Percentiles rank a stretch among this genome's conserved stretches.
phyloP scores from a whole-genome alignment of 2,329 filamentous ascomycete species.

The Venturia carpophila region DNA sequence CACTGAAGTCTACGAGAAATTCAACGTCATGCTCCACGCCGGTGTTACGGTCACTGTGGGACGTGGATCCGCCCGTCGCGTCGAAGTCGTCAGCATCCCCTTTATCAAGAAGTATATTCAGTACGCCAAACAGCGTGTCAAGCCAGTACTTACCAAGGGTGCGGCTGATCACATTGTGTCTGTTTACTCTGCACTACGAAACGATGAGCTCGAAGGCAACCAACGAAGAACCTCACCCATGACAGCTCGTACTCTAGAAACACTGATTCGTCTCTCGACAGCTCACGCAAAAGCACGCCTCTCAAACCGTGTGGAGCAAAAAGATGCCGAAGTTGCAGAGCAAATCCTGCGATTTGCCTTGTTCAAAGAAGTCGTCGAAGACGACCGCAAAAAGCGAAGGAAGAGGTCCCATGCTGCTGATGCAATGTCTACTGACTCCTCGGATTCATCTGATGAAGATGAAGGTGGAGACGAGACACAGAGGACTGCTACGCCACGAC shows the following conservation, averaged over 20 bases:
- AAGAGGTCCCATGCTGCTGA: constrained; percentile 58
- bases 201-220: constrained; percentile 92
- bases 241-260: constrained; percentile 94
- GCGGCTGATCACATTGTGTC: constrained; percentile 87
- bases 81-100: constrained; percentile 86
- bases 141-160: constrained; percentile 82
- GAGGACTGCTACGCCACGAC: constrained; percentile 25
- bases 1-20: constrained; percentile 93
- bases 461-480: constrained; percentile 46
- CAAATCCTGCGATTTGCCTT: constrained; percentile 86
- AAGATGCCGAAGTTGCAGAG: constrained; percentile 81
- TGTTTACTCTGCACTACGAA: constrained; percentile 84
- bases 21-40: constrained; percentile 88
- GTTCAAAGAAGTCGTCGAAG: constrained; percentile 86
- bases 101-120: constrained; percentile 99
- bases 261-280: constrained; percentile 92
- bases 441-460: constrained; percentile 52
- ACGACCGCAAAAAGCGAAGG: constrained; percentile 74
- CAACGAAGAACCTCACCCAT: constrained; percentile 89
- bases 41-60: constrained; percentile 73
- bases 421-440: constrained; percentile 47
- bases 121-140: constrained; percentile 87
- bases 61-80: constrained; percentile 64
- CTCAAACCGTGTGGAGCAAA: constrained; percentile 80
- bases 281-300: constrained; percentile 90